Evolutionary conservation across 2,329 filamentous ascomycete genomes (phyloP), one percentile per base, ranked within the genome.

Genomic region (Colletotrichum sp.): DNA sequence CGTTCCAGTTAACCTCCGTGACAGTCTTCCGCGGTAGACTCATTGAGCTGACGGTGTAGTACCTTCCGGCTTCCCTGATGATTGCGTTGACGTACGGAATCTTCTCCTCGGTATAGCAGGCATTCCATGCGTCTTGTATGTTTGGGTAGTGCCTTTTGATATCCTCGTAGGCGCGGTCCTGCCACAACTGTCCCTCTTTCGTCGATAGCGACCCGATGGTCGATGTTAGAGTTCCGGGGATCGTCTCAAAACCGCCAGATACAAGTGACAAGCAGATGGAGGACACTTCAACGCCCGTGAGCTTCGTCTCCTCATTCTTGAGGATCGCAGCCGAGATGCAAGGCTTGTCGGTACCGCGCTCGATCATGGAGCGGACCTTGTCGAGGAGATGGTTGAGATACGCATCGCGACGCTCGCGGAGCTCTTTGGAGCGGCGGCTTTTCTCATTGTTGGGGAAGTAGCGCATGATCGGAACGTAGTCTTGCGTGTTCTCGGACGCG

Each of bases 401-500:
- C 68, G 89, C 90, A 78, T 95, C 94, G 68, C 95, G 88, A 24
- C 95, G 89, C n/a, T 87, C 86, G 49, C 94, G 90, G 84, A 93
- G 95, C 76, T 92, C 90, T 9, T 89, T 85, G 0, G 94, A 93
- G 65, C 92, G 89, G 4, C 87, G 87, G 80, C 92, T 95, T 78
- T 89, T 89, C 36, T 88, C 91, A 4, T 92, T 90, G 78, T 91
- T 89, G 3, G 95, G 83, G 10, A 60, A 49, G 10, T 72, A 72
- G 32, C 95, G 89, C 76, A 97, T 82, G 7, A 96, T 80, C 0
- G 95, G 94, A n/a, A 97, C 91, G 79, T 96, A 96, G 80, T 97
- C 95, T 80, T 95, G 93, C 92, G 94, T 95, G 82, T 96, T 96
- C 81, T 96, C 95, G 80, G 93, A 95, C 1, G 94, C 96, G 30